Percentiles rank a stretch among this genome's conserved stretches.
phyloP scores from a whole-genome alignment of 768 basidiomycete genomes.

The Russula lepida region DNA sequence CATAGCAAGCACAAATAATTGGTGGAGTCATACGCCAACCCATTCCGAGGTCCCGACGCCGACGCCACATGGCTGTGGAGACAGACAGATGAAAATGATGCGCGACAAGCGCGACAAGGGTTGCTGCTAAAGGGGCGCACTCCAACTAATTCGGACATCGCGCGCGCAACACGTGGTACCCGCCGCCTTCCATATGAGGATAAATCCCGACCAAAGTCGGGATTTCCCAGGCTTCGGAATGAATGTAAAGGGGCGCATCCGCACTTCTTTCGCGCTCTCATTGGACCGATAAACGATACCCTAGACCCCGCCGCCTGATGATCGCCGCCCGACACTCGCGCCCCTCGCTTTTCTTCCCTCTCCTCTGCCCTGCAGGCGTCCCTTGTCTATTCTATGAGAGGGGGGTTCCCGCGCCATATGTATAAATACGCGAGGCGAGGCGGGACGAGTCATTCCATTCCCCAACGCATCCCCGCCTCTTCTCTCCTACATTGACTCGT shows the following conservation, averaged over 20 bases:
- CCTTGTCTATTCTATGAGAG: neutral
- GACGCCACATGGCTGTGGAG: no score
- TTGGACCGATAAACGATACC: neutral
- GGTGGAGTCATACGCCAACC: no score
- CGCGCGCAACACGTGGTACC: neutral
- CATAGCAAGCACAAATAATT: no score
- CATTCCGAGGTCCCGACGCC: no score
- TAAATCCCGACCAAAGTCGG: neutral
- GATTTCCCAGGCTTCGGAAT: neutral
- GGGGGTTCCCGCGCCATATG: neutral
- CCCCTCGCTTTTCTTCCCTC: neutral
- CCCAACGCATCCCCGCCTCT: neutral
- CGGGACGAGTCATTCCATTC: conserved; percentile 2
- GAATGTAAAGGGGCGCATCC: neutral
- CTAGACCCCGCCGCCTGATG: neutral
- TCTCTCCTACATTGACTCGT: conserved; percentile 6
- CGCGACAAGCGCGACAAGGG: no score
- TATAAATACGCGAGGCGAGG: conserved; percentile 1
- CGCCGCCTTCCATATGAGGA: conserved; percentile 1
- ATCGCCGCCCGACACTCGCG: neutral
- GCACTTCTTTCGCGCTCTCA: conserved; percentile 1
- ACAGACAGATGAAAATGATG: no score
- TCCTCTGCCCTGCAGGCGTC: conserved; percentile 1
- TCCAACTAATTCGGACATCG: neutral
- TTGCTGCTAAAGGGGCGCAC: neutral